A percentile compares a stretch with the other conserved stretches of the same genome.
Evolutionary conservation across 148 eudicot species (phyloP).

Genomic region (Persicaria maculosa): DNA sequence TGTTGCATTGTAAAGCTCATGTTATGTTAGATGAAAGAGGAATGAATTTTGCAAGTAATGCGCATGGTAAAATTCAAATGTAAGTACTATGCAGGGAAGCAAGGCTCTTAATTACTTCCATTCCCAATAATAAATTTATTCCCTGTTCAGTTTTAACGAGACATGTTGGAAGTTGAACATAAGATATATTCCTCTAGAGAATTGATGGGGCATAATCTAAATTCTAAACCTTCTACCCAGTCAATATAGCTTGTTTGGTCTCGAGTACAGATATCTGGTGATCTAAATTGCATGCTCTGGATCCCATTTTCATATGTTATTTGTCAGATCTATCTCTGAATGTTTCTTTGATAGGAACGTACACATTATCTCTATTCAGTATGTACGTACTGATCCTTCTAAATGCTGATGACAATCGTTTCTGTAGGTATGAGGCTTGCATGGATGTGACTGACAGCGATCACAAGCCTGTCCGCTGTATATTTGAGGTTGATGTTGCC

Average conservation of each 20-base stretch:
- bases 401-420: slow-evolving; percentile 5
- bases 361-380: neutral
- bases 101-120: neutral
- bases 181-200: neutral
- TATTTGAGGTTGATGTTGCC: slow-evolving; percentile 73
- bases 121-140: neutral
- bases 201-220: neutral
- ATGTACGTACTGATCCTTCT: neutral
- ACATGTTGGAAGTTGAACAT: neutral
- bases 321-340: neutral
- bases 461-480: slow-evolving; percentile 96
- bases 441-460: slow-evolving; percentile 99
- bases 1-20: neutral
- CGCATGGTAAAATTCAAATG: neutral
- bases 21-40: neutral
- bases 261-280: neutral
- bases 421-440: slow-evolving; percentile 85
- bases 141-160: neutral
- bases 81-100: neutral
- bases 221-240: neutral
- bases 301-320: neutral
- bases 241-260: neutral
- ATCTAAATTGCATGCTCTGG: neutral
- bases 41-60: neutral
- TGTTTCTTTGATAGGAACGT: neutral